Conservation (phyloP, 208 protist species). For the Leishmania lainsoni region DNA sequence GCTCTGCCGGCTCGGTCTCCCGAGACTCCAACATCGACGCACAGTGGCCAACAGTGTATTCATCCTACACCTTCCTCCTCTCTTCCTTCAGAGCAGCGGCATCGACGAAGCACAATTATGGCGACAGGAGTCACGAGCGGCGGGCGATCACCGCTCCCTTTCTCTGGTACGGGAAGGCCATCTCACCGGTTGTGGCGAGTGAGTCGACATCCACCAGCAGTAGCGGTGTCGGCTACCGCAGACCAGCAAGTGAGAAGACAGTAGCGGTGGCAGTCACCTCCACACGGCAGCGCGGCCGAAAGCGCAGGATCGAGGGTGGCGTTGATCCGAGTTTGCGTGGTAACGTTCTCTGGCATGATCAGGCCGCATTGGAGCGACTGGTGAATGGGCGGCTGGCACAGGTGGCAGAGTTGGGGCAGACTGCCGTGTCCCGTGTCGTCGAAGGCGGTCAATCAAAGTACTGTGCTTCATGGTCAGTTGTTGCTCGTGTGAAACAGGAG, state of each 20-base stretch:
- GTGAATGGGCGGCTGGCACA: conserved; percentile 13
- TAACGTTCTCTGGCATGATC: conserved; percentile 22
- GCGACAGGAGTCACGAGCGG: neutral
- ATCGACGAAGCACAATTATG: neutral
- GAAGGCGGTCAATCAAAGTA: neutral
- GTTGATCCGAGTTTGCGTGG: conserved; percentile 23
- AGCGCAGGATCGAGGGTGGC: conserved; percentile 26
- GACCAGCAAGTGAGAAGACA: neutral
- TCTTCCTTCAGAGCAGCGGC: conserved; percentile 17
- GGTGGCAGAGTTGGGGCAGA: neutral
- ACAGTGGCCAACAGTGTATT: conserved; percentile 17
- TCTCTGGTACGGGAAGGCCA: conserved; percentile 23
- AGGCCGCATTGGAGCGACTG: conserved; percentile 19
- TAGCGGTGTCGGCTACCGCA: conserved; percentile 1
- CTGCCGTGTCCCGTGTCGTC: neutral
- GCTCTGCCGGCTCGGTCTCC: neutral
- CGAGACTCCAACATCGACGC: neutral
- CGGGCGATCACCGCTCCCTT: conserved; percentile 26
- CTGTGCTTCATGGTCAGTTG: neutral
- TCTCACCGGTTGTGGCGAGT: neutral
- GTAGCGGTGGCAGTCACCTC: neutral
- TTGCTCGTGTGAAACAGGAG: conserved; percentile 9
- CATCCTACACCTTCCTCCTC: conserved; percentile 36
- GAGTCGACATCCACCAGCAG: neutral
- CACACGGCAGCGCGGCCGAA: conserved; percentile 14